Evolutionary conservation across 139 green algal genomes (phyloP).

Genomic region (Chlamydomonas sp.): DNA sequence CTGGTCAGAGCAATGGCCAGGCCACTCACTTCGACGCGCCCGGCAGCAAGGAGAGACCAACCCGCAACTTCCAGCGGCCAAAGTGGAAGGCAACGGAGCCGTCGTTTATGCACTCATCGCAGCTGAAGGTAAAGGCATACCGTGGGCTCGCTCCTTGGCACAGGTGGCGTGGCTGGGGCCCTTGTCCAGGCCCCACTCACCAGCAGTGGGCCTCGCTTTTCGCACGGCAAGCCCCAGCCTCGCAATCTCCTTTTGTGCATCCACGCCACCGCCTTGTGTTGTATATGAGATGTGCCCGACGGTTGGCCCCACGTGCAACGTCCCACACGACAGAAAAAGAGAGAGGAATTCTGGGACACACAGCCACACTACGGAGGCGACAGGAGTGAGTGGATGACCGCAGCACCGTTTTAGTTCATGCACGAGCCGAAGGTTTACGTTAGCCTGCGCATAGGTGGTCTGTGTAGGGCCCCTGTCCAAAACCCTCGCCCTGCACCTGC

Average conservation of each 20-base stretch:
- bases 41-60: conserved; percentile 40
- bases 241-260: too few species aligned
- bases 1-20: too few species aligned
- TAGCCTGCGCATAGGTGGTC: too few species aligned
- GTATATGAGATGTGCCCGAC: not conserved
- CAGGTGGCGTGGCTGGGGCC: not conserved
- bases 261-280: not conserved
- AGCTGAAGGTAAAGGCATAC: conserved; percentile 54
- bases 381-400: conserved; percentile 54
- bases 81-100: conserved; percentile 61
- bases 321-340: conserved; percentile 65
- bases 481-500: too few species aligned
- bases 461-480: too few species aligned
- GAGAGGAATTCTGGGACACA: conserved; percentile 93
- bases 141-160: not conserved
- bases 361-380: conserved; percentile 88
- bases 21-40: not conserved
- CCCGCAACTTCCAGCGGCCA: conserved; percentile 47
- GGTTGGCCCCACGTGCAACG: not conserved
- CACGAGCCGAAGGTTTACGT: too few species aligned
- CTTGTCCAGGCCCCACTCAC: too few species aligned
- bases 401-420: too few species aligned
- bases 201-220: not conserved
- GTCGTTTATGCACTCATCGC: conserved; percentile 33
- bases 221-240: not conserved